Evolutionary conservation across 345 rosid genomes (phyloP), one percentile per base, ranked within the genome.

Genomic region (Melastoma malabathricum): DNA sequence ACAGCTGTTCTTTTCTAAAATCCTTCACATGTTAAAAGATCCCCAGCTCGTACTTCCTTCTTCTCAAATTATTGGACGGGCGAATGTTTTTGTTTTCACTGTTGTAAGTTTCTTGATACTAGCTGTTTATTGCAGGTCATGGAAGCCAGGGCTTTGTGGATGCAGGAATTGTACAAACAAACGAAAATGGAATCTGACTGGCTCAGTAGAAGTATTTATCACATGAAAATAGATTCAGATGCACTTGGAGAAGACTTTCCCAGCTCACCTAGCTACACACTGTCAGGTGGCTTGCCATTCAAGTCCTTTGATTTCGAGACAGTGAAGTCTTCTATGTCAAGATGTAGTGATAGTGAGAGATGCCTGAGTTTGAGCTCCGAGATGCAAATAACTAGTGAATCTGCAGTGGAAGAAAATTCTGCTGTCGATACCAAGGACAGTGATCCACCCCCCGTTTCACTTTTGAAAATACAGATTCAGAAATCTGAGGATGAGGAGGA

Each of bases 91-190:
- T 31, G 10, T 34, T 34, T 34, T 34, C 12, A 6, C 41, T 34
- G 12, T 9, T 34, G 16, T 17, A 9, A 13, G n/a, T 27, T 18
- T 7, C 43, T 60, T 51, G 56, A 44, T 54, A 47, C 47, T 50
- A 61, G 53, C 31, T 15, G 13, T 18, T 45, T 10, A 56, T 44
- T 58, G 67, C 66, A 92, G 97, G 79, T 93, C 51, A 62, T 78
- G 68, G 94, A 85, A 68, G 81, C 95, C 18, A 81, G 97, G 68
- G 78, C 83, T 45, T 56, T 73, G 65, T 70, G 89, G 78, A 84
- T 86, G 49, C 75, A 76, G n/a, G 90, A 87, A 66, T 71, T 81
- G 45, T 83, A 82, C 53, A 82, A 84, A 67, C 71, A 73, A 67
- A 70, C 64, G 60, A 70, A 66, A 68, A 57, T 68, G 34, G 77